A percentile compares a stretch with the other conserved stretches of the same genome.
These are phyloP conservation scores for Gnomoniopsis sp. DNA, from an alignment of 2,329 filamentous ascomycete species.

Conservation along the genomic window DNA sequence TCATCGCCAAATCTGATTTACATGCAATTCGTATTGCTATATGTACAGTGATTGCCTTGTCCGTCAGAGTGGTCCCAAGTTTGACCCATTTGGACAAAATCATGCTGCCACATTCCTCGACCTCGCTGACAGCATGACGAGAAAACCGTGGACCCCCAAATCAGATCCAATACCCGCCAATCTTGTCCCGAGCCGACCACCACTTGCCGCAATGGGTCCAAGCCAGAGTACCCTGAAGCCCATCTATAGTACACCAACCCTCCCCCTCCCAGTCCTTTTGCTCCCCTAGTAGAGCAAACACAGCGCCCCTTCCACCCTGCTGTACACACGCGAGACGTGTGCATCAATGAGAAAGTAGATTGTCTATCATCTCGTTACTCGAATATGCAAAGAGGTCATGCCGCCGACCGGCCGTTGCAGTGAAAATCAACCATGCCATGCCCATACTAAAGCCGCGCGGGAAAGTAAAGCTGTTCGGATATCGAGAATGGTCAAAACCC, in stretches of 20 bases:
- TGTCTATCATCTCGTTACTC: constrained; percentile 14
- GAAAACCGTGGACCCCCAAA: neutral
- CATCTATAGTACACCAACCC: constrained; percentile 11
- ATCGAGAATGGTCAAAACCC: neutral
- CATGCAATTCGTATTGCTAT: neutral
- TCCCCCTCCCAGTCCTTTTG: neutral
- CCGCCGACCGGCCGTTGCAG: neutral
- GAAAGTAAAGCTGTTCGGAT: constrained; percentile 3
- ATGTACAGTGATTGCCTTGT: neutral
- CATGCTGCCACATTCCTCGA: neutral
- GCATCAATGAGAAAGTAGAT: constrained; percentile 2
- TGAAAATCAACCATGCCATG: constrained; percentile 13
- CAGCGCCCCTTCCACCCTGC: constrained; percentile 3
- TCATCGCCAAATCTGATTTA: neutral
- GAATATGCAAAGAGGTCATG: constrained; percentile 12
- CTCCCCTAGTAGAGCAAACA: neutral
- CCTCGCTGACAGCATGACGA: neutral
- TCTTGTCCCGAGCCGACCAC: neutral
- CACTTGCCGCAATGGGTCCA: neutral
- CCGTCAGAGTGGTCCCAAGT: neutral
- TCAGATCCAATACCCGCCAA: neutral
- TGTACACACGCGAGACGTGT: neutral
- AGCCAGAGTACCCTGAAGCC: neutral
- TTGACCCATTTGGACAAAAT: neutral
- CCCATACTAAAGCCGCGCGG: constrained; percentile 8